These are phyloP conservation scores for Termitomyces sp. DNA, from an alignment of 768 basidiomycete genomes.

Conservation along the genomic window DNA sequence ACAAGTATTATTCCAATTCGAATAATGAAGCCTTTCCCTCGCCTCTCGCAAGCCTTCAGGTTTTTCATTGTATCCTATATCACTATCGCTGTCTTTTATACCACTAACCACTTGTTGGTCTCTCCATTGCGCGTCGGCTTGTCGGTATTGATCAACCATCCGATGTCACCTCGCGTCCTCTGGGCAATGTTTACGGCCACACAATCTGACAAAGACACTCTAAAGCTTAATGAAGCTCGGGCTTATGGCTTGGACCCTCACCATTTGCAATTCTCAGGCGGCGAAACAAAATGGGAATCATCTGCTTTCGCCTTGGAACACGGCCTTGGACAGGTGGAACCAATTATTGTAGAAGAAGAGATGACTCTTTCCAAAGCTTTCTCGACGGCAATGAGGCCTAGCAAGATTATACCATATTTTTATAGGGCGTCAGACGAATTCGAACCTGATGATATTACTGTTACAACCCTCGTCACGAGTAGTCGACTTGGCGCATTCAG, in stretches of 20 bases:
- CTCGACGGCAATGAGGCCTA: constrained; percentile 63
- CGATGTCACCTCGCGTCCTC: constrained; percentile 14
- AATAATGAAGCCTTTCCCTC: constrained; percentile 1
- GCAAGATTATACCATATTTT: constrained; percentile 76
- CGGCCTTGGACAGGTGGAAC: constrained; percentile 26
- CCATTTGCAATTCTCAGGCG: constrained; percentile 9
- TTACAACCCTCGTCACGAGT: constrained; percentile 80
- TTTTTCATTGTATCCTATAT: constrained; percentile 29
- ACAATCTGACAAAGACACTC: constrained; percentile 4
- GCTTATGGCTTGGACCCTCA: constrained; percentile 9
- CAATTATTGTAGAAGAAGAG: constrained; percentile 36
- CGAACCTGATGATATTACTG: constrained; percentile 67
- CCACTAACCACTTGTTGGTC: constrained; percentile 33
- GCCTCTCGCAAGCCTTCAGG: constrained; percentile 19
- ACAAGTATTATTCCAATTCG: background rate
- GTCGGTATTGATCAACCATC: constrained; percentile 19
- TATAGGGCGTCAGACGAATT: constrained; percentile 59
- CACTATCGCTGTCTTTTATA: constrained; percentile 35
- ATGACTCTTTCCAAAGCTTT: constrained; percentile 68
- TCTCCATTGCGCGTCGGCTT: constrained; percentile 24
- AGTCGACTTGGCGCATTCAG: constrained; percentile 71
- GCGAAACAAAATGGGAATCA: constrained; percentile 26
- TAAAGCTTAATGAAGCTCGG: constrained; percentile 4
- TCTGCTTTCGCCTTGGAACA: constrained; percentile 27
- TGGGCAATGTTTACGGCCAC: constrained; percentile 9